Conservation (phyloP, 306 rosid genomes). For the Bauhinia variegata region DNA sequence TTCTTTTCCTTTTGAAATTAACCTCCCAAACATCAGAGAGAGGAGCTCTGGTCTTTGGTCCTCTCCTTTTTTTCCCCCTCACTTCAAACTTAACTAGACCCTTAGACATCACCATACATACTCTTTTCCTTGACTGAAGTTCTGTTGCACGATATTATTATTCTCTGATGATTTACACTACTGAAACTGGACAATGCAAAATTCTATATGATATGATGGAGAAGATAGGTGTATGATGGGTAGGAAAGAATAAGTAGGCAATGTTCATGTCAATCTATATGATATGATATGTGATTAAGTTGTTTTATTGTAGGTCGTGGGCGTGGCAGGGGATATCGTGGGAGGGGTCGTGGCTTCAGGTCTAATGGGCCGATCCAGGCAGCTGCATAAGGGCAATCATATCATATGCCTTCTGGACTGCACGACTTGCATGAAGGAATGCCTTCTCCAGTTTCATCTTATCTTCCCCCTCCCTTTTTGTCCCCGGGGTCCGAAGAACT, state of each 20-base stretch:
- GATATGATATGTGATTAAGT: conserved; percentile 16
- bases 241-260: not conserved
- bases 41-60: too few species aligned
- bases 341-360: conserved; percentile 89
- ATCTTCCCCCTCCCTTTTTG: conserved; percentile 27
- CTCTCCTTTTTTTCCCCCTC: too few species aligned
- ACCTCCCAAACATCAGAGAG: too few species aligned
- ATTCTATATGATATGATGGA: not conserved
- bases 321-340: conserved; percentile 74
- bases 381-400: conserved; percentile 55
- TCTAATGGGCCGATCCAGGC: conserved; percentile 72
- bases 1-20: too few species aligned
- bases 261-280: not conserved
- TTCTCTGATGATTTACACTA: too few species aligned
- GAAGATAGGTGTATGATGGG: too few species aligned
- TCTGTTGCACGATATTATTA: too few species aligned
- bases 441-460: conserved; percentile 34
- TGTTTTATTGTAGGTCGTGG: conserved; percentile 68
- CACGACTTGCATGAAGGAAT: conserved; percentile 30
- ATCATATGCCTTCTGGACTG: conserved; percentile 1
- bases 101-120: too few species aligned
- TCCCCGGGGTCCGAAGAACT: conserved; percentile 38
- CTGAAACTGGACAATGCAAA: too few species aligned
- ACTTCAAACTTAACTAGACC: too few species aligned
- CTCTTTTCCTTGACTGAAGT: too few species aligned